Percentiles rank a stretch among this genome's conserved stretches.
These are phyloP conservation scores for Haplographium delicatum DNA, from an alignment of 495 filamentous ascomycete genomes.

Conservation along the genomic window DNA sequence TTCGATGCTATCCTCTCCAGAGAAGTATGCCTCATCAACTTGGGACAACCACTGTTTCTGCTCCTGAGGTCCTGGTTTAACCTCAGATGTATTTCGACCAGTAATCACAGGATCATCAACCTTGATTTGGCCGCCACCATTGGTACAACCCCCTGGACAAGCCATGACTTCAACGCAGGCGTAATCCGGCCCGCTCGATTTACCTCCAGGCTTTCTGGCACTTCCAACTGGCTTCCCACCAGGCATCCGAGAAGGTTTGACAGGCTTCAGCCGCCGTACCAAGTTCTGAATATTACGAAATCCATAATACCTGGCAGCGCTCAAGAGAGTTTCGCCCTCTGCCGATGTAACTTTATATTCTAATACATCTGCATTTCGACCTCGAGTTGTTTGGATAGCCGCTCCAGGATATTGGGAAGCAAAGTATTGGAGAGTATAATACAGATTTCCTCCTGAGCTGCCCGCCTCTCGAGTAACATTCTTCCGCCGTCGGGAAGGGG, in stretches of 20 bases:
- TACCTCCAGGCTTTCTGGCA: conserved; percentile 40
- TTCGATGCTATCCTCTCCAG: conserved; percentile 57
- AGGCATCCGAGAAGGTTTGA: conserved; percentile 66
- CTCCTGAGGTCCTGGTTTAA: conserved; percentile 60
- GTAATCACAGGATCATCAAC: conserved; percentile 61
- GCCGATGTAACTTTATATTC: conserved; percentile 64
- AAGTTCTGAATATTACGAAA: conserved; percentile 98
- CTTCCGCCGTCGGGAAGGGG: conserved; percentile 26
- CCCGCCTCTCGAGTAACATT: conserved; percentile 43
- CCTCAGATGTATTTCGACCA: conserved; percentile 27
- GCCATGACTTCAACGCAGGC: conserved; percentile 98
- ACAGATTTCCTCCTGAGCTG: conserved; percentile 83
- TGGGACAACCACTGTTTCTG: conserved; percentile 81
- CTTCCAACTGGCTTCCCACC: conserved; percentile 50
- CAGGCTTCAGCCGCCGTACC: conserved; percentile 81
- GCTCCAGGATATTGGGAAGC: conserved; percentile 64
- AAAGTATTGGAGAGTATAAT: conserved; percentile 71
- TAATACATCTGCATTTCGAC: conserved; percentile 84
- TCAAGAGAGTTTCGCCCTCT: conserved; percentile 58
- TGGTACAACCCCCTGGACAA: conserved; percentile 95
- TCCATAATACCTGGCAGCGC: conserved; percentile 86
- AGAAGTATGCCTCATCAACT: conserved; percentile 95
- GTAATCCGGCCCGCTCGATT: conserved; percentile 47
- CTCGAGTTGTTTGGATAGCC: conserved; percentile 59
- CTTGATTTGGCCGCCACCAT: conserved; percentile 93